A percentile compares a stretch with the other conserved stretches of the same genome.
phyloP scores from a whole-genome alignment of 2,329 filamentous ascomycete species.

The Massarina eburnea region DNA sequence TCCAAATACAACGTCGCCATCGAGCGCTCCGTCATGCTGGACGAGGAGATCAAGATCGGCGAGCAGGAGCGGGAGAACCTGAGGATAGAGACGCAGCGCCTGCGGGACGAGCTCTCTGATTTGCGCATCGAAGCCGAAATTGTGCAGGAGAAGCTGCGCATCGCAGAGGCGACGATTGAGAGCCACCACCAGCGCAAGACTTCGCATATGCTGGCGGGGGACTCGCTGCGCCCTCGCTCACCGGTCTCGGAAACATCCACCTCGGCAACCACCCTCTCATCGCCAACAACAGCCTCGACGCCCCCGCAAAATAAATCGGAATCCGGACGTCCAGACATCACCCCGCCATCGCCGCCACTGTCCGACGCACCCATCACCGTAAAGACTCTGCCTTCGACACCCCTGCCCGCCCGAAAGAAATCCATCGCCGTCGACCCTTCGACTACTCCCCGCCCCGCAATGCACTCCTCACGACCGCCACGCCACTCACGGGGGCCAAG shows the following conservation, averaged over 20 bases:
- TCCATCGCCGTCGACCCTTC: constrained; percentile 56
- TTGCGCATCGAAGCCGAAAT: constrained; percentile 95
- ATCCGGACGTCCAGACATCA: constrained; percentile 66
- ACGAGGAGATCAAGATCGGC: constrained; percentile 88
- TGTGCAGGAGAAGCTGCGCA: constrained; percentile 87
- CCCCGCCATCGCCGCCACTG: constrained; percentile 90
- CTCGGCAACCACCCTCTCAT: constrained; percentile 79
- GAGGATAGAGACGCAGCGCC: constrained; percentile 85
- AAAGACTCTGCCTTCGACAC: constrained; percentile 43
- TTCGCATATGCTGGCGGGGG: constrained; percentile 51
- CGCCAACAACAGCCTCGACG: constrained; percentile 84
- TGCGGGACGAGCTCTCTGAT: constrained; percentile 89
- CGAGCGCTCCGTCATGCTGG: constrained; percentile 87
- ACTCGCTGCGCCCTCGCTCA: constrained; percentile 59
- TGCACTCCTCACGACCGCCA: constrained; percentile 47
- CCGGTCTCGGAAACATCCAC: constrained; percentile 76
- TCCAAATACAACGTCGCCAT: constrained; percentile 96
- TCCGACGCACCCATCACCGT: constrained; percentile 75
- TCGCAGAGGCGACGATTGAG: constrained; percentile 58
- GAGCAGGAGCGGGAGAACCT: constrained; percentile 89
- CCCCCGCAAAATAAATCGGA: constrained; percentile 72
- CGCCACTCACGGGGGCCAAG: constrained; percentile 55
- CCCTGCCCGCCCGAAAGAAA: constrained; percentile 40
- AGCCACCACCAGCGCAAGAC: constrained; percentile 55
- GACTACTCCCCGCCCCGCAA: constrained; percentile 56